These are phyloP conservation scores for Exophiala dermatitidis DNA, from an alignment of 2,329 filamentous ascomycete species.

Conservation along the genomic window DNA sequence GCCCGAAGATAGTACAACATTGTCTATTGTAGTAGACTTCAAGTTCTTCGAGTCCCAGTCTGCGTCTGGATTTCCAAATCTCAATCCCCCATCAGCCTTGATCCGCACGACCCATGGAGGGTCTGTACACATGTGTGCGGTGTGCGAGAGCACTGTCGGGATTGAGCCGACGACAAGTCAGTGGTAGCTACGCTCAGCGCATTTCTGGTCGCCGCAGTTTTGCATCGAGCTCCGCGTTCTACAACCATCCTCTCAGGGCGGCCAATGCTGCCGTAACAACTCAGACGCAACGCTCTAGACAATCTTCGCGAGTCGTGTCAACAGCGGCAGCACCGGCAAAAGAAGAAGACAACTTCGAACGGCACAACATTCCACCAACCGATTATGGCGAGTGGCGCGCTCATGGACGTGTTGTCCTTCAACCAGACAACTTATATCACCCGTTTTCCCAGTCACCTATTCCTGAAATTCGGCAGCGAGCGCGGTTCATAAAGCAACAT, in stretches of 20 bases:
- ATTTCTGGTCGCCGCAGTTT: conserved; percentile 11
- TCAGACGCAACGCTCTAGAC: conserved; percentile 6
- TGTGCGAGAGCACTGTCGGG: conserved; percentile 21
- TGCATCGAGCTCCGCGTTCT: conserved; percentile 14
- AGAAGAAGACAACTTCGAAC: conserved; percentile 23
- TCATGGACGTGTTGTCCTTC: conserved; percentile 44
- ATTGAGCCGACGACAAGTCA: conserved; percentile 4
- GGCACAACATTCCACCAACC: conserved; percentile 20
- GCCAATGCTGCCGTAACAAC: conserved; percentile 6
- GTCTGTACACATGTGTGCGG: conserved; percentile 21
- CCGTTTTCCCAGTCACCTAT: conserved; percentile 83
- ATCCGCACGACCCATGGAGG: conserved; percentile 8
- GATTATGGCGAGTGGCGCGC: conserved; percentile 26
- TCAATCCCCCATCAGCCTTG: background rate
- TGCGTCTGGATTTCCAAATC: background rate
- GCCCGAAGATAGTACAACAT: too few species aligned
- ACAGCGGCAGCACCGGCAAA: conserved; percentile 18
- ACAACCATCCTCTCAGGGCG: conserved; percentile 6
- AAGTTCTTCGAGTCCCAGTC: background rate
- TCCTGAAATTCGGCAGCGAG: conserved; percentile 76
- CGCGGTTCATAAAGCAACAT: conserved; percentile 85
- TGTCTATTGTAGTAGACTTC: too few species aligned
- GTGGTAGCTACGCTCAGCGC: background rate
- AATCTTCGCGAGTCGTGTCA: conserved; percentile 13
- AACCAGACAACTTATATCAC: conserved; percentile 82